Conservation (phyloP, 1,284 basidiomycete genomes). For the Ceratobasidium sp. region DNA sequence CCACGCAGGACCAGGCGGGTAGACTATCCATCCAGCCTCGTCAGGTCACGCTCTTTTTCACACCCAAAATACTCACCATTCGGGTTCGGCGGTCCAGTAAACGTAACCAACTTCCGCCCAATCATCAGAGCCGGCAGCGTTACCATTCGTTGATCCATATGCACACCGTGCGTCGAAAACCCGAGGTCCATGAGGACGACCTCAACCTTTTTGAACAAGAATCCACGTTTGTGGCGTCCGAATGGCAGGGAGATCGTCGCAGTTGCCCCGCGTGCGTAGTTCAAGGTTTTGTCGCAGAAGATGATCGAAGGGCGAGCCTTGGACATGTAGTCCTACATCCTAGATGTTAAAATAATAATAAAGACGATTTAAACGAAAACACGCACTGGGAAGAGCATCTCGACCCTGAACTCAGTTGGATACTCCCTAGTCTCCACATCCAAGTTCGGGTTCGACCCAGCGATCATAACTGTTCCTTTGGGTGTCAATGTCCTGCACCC, state of each 20-base stretch:
- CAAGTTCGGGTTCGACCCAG: constrained; percentile 60
- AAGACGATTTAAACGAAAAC: not conserved
- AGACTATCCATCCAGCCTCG: constrained; percentile 59
- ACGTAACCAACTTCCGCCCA: constrained; percentile 62
- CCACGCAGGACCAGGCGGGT: constrained; percentile 90
- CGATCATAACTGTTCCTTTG: constrained; percentile 57
- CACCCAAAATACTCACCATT: constrained; percentile 57
- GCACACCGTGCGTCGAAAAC: constrained; percentile 96
- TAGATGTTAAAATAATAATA: constrained; percentile 74
- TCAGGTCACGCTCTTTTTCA: too few relatives aligned
- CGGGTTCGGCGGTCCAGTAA: constrained; percentile 83
- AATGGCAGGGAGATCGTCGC: constrained; percentile 84
- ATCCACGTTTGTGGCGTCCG: constrained; percentile 64
- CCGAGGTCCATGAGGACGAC: constrained; percentile 88
- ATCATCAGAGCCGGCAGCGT: constrained; percentile 63
- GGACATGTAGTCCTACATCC: too few relatives aligned
- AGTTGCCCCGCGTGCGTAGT: constrained; percentile 83
- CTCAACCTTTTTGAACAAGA: constrained; percentile 72
- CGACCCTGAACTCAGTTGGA: constrained; percentile 89
- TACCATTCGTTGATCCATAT: constrained; percentile 87
- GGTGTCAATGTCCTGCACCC: constrained; percentile 53
- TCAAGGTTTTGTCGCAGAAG: constrained; percentile 82
- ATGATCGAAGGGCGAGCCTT: constrained; percentile 54
- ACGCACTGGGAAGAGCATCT: constrained; percentile 57
- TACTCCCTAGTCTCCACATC: constrained; percentile 61